Base-by-base conservation (phyloP, 208 protist genomes). In the Crithidia mellificae region DNA sequence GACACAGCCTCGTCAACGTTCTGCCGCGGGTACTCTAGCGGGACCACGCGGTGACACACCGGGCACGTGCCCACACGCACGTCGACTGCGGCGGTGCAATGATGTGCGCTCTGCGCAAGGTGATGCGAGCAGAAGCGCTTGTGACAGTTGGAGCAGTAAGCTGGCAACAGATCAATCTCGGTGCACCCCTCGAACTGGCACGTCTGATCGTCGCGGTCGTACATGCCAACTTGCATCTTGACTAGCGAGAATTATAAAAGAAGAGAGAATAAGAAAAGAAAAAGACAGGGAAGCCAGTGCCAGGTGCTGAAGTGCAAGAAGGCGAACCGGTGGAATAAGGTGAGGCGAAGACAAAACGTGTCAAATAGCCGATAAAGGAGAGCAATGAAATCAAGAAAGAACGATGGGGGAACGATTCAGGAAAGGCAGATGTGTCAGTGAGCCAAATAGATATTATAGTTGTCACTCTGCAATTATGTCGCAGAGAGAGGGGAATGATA, bases 161-260 rank as follows among this genome's bases (percentile, higher is more conserved):
- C 76, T 20, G 89, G 64, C 51, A 96, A 74, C 0, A 88, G 66
- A 58, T 95, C 87, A 24, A 91, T 85, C 59, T 92, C 67, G 0
- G 72, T 81, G 72, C 92, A 96, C 47, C 82, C 81, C 24, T 65
- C 52, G 51, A 84, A 79, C 53, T 80, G 77, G 63, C 92, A 96
- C 46, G 85, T 63, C 27, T 88, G 80, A 15, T 70, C 68, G 49
- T 93, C 83, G 51, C 82, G 82, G 61, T 96, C 92, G 58, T 85
- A 74, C 25, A 93, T 49, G 19, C 89, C 91, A 24, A 96, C 87
- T 62, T 96, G 88, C 91, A 96, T 96, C 32, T 19, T 71, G 62
- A 24, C 17, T 2, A n/a, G 14, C 57, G 38, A 32, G n/a, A 53
- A 63, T 34, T 41, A 51, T 11, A 27, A 24, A 12, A 29, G n/a